Conservation (phyloP, 2,329 filamentous ascomycete species). For the Corniculantispora saksenae region DNA sequence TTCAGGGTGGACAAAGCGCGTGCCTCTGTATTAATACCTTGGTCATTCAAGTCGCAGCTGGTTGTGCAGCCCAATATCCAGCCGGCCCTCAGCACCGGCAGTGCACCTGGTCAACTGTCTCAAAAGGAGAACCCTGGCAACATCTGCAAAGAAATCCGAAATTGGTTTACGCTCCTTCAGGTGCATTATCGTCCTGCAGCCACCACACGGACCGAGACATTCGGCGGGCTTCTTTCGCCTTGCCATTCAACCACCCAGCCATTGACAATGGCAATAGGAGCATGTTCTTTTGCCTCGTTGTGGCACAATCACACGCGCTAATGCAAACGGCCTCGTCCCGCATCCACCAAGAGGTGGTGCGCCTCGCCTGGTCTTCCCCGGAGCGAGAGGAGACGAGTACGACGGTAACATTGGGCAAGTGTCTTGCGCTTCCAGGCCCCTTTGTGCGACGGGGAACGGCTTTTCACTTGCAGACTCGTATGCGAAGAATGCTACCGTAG, state of each 20-base stretch:
- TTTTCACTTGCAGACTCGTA: background rate
- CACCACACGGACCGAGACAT: background rate
- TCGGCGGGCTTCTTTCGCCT: background rate
- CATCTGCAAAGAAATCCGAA: too few species aligned
- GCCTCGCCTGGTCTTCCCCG: background rate
- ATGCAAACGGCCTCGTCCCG: background rate
- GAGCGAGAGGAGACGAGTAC: background rate
- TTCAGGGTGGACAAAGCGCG: background rate
- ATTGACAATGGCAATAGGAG: background rate
- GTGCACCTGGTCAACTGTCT: background rate
- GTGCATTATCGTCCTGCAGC: background rate
- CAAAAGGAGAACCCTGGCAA: background rate
- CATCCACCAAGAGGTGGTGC: background rate
- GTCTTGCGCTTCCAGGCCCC: background rate
- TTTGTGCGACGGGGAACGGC: background rate
- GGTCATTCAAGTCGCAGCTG: background rate
- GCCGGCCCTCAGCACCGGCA: background rate
- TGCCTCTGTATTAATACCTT: background rate
- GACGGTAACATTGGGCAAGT: background rate
- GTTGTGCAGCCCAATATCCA: background rate
- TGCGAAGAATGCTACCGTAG: background rate
- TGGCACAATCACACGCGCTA: conserved; percentile 2
- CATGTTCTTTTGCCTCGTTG: background rate
- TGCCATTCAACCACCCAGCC: background rate
- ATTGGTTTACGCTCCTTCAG: too few species aligned